Percentiles rank a stretch among this genome's conserved stretches.
phyloP scores from a whole-genome alignment of 2,329 filamentous ascomycete genomes.

The Huntiella omanensis region DNA sequence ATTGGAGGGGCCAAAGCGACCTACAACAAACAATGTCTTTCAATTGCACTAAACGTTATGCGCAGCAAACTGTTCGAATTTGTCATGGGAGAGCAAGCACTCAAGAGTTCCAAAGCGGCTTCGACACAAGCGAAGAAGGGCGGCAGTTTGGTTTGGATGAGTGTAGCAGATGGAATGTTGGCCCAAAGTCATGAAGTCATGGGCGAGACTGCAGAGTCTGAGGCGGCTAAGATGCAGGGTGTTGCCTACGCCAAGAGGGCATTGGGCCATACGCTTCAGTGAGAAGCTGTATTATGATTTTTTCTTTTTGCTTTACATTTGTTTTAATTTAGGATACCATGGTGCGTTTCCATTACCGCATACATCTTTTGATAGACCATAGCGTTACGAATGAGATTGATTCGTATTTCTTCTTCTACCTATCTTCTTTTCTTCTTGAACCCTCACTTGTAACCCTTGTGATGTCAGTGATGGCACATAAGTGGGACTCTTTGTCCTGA shows the following conservation, averaged over 20 bases:
- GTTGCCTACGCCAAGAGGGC: slow-evolving; percentile 14
- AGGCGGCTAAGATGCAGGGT: slow-evolving; percentile 23
- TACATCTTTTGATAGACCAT: too few relatives aligned
- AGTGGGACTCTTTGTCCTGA: too few relatives aligned
- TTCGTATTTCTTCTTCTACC: too few relatives aligned
- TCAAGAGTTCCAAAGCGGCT: slow-evolving; percentile 56
- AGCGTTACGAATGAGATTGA: too few relatives aligned
- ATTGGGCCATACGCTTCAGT: background rate
- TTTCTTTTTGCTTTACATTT: too few relatives aligned
- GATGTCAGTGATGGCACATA: too few relatives aligned
- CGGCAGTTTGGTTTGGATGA: slow-evolving; percentile 58
- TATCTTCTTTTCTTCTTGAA: too few relatives aligned
- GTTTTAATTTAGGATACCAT: too few relatives aligned
- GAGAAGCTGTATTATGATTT: background rate
- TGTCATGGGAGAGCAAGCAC: slow-evolving; percentile 60
- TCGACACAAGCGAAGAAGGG: slow-evolving; percentile 48
- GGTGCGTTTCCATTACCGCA: too few relatives aligned
- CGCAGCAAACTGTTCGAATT: slow-evolving; percentile 64
- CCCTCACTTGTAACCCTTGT: too few relatives aligned
- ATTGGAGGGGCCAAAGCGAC: slow-evolving; percentile 50
- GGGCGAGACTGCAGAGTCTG: slow-evolving; percentile 34
- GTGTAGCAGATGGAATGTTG: slow-evolving; percentile 62
- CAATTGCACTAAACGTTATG: slow-evolving; percentile 72
- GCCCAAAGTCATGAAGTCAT: slow-evolving; percentile 57
- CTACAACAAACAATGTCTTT: slow-evolving; percentile 61